Percentiles rank a stretch among this genome's conserved stretches.
phyloP scores from a whole-genome alignment of 73 alveolate species.

The Tetrahymena elliotti region DNA sequence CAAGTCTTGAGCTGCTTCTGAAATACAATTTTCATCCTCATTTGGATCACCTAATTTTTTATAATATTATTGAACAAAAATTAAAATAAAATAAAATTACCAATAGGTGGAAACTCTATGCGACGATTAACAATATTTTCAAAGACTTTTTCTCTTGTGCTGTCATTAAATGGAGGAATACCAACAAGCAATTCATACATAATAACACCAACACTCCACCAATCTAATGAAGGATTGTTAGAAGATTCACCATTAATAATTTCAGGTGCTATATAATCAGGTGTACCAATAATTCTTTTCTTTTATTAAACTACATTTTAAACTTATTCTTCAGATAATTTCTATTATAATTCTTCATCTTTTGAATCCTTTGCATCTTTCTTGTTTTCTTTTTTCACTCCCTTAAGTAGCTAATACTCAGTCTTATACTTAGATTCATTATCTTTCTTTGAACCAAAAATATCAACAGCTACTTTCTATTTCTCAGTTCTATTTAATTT shows the following conservation, averaged over 20 bases:
- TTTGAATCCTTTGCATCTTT: neutral
- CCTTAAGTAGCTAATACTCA: neutral
- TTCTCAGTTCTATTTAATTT: neutral
- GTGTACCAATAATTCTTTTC: slow-evolving; percentile 83
- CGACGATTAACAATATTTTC: slow-evolving; percentile 49
- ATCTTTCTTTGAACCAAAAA: neutral
- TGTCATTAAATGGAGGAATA: slow-evolving; percentile 74
- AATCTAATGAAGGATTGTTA: slow-evolving; percentile 56
- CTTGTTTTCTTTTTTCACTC: neutral
- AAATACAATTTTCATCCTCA: slow-evolving; percentile 60
- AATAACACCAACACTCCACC: slow-evolving; percentile 74
- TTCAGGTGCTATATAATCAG: slow-evolving; percentile 93
- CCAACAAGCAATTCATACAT: slow-evolving; percentile 88
- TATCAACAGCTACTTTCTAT: neutral
- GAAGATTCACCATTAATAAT: slow-evolving; percentile 59
- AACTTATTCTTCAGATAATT: neutral
- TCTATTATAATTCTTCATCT: neutral
- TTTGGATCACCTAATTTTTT: neutral
- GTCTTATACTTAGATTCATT: neutral
- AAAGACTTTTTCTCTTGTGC: slow-evolving; percentile 52
- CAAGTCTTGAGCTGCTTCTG: slow-evolving; percentile 76
- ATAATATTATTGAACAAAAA: neutral
- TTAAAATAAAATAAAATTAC: neutral
- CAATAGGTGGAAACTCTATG: slow-evolving; percentile 34
- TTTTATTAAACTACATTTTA: slow-evolving; percentile 5